Base-by-base conservation (phyloP, 768 basidiomycete species). In the Tricholoma sp. region DNA sequence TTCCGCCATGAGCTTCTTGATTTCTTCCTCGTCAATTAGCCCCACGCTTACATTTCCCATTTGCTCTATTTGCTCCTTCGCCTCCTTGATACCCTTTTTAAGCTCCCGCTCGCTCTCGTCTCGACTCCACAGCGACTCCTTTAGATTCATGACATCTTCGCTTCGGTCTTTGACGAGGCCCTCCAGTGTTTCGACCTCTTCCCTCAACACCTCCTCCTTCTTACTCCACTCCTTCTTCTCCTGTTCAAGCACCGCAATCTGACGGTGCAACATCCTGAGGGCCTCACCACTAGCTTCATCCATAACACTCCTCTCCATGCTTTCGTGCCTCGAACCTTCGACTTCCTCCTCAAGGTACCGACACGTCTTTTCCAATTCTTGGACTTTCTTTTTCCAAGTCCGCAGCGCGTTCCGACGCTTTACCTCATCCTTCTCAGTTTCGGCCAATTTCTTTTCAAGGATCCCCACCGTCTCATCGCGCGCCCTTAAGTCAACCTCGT, bases 301-400 rank as follows among this genome's bases (percentile, higher is more conserved):
- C 78, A 96, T 94, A 39, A 95, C 72, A 59, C 91, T 89, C 17
- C 86, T 75, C 57, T 89, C 88, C 69, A 92, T 74, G 63, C 86
- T 90, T 64, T 91, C 90, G 61, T 89, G 85, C 39, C 93, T 78
- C 42, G 88, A 88, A 6, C 82, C 77, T 58, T 98, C 95, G 29
- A 95, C 89, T 66, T 95, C 89, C 66, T 95, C 93, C 74, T 96
- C 89, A 31, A 88, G 75, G 55, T 76, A 72, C 13, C 83, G 78
- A 52, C 85, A 85, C 57, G 81, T 74, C 59, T 75, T 79, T 71
- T 92, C 89, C 48, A 93, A 72, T 59, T 91, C 88, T 53, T 76
- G 75, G 3, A 91, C 85, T 60, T 88, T 89, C 74, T 88, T 88
- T 74, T 85, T 88, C 85, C 88, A 90, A 15, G 72, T 72, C 37